Conservation (phyloP, 306 rosid genomes). For the Delonix regia region DNA sequence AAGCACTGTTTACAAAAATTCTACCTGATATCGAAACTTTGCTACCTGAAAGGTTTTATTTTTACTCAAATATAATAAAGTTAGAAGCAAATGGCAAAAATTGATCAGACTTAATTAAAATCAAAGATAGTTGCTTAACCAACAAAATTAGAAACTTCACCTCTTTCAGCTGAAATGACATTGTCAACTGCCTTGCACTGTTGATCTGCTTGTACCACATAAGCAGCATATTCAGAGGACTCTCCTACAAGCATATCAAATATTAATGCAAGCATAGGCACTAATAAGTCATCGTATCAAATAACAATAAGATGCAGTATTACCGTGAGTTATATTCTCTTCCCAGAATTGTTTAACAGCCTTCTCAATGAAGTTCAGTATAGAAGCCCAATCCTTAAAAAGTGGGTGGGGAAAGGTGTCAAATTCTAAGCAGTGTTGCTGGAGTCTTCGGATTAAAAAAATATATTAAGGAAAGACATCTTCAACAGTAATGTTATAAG, state of each 20-base stretch:
- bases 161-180: slow-evolving; percentile 44
- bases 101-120: slow-evolving; percentile 29
- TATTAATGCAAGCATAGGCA: slow-evolving; percentile 36
- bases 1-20: slow-evolving; percentile 21
- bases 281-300: slow-evolving; percentile 8
- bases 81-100: slow-evolving; percentile 17
- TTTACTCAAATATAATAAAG: slow-evolving; percentile 19
- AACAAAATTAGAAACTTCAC: slow-evolving; percentile 43
- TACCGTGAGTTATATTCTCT: slow-evolving; percentile 57
- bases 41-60: not conserved
- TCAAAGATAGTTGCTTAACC: slow-evolving; percentile 20
- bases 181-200: slow-evolving; percentile 43
- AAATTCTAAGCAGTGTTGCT: slow-evolving; percentile 11
- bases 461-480: slow-evolving; percentile 14
- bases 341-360: slow-evolving; percentile 65
- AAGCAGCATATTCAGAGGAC: slow-evolving; percentile 36
- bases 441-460: slow-evolving; percentile 7
- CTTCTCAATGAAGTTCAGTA: slow-evolving; percentile 63
- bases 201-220: slow-evolving; percentile 39
- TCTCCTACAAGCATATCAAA: slow-evolving; percentile 46
- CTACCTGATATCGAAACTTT: not conserved
- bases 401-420: slow-evolving; percentile 12
- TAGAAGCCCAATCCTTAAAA: slow-evolving; percentile 73
- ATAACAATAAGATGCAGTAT: slow-evolving; percentile 41
- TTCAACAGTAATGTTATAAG: slow-evolving; percentile 14